Evolutionary conservation across 345 rosid genomes (phyloP).

Genomic region (Sisymbrium altissimum): DNA sequence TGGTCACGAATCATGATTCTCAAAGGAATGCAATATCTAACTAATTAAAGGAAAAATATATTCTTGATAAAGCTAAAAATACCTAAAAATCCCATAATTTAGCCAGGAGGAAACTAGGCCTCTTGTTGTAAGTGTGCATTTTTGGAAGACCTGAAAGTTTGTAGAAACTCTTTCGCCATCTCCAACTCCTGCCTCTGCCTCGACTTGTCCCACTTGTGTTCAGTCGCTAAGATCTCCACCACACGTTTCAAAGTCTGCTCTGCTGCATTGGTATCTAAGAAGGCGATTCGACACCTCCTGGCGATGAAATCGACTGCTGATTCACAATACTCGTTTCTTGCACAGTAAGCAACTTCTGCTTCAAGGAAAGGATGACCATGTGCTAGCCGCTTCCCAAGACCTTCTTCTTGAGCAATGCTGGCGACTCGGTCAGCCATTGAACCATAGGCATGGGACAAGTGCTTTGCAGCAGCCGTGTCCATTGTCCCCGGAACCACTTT

Average conservation of each 20-base stretch:
- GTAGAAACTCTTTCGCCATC: constrained; percentile 62
- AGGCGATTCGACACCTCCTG: constrained; percentile 89
- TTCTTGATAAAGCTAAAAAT: background rate
- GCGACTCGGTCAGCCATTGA: constrained; percentile 79
- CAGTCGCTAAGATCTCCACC: constrained; percentile 66
- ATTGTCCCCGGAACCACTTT: constrained; percentile 81
- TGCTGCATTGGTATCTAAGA: constrained; percentile 94
- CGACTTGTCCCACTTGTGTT: constrained; percentile 74
- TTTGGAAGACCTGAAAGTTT: constrained; percentile 85
- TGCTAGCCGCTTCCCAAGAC: constrained; percentile 85
- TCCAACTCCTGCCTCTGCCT: constrained; percentile 63
- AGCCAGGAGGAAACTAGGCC: background rate
- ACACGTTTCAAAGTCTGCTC: constrained; percentile 73
- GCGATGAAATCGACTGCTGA: constrained; percentile 91
- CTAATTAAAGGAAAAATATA: background rate
- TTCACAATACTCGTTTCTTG: constrained; percentile 85
- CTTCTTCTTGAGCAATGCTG: constrained; percentile 86
- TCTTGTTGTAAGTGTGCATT: constrained; percentile 51
- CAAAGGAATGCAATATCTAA: background rate
- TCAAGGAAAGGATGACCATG: constrained; percentile 75
- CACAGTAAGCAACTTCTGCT: constrained; percentile 75
- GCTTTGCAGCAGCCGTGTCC: constrained; percentile 89
- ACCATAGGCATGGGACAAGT: constrained; percentile 93
- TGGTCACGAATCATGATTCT: background rate
- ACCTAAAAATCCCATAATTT: background rate